Base-by-base conservation (phyloP, 257 asterid genomes). In the Solanum clarkiae region DNA sequence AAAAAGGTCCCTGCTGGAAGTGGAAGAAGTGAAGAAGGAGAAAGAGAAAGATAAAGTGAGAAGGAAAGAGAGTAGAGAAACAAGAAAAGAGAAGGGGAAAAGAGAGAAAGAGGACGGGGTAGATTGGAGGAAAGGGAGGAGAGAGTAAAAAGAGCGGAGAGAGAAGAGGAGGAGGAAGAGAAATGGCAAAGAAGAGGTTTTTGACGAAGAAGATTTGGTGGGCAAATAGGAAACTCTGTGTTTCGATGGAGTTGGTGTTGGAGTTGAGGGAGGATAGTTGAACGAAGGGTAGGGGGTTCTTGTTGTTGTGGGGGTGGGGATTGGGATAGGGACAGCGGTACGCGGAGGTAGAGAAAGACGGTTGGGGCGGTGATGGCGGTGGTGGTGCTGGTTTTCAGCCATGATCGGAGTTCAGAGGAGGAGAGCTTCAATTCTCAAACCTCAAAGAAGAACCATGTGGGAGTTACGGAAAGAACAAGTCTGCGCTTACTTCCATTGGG, bases 81-180 rank as follows among this genome's bases (percentile, higher is more conserved):
- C 96, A 80, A 93, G 89, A 82, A 96, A 96, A 10, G 98, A 81
- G 91, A 93, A 96, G 18, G 99, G 98, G 92, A 94, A 94, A 62
- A 93, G 86, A 80, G 97, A 94, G 89, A 94, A 96, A 26, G 98
- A 92, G 66, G 93, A 90, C 11, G 98, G 97, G 9, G 97, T 92
- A 56, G 97, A 83, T 22, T 95, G 98, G 44, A 94, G 91, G 83
- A 94, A 94, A 7, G 98, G 98, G 80, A 94, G 94, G 71, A 94
- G 97, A 51, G 98, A 93, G 89, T 94, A 96, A 20, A 96, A 92
- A 3, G 99, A 94, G 12, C 98, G 98, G 89, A 94, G 98, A 17
- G 99, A 93, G 92, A 93, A 93, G 75, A 94, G 96, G 11, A 94
- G 90, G 80, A 92, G 87, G 54, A 96, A 91, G 68, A 92, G 92